Percentiles rank a stretch among this genome's conserved stretches.
Conservation (phyloP, 1,284 basidiomycete genomes). For the Pulchroboletus neoregius region DNA sequence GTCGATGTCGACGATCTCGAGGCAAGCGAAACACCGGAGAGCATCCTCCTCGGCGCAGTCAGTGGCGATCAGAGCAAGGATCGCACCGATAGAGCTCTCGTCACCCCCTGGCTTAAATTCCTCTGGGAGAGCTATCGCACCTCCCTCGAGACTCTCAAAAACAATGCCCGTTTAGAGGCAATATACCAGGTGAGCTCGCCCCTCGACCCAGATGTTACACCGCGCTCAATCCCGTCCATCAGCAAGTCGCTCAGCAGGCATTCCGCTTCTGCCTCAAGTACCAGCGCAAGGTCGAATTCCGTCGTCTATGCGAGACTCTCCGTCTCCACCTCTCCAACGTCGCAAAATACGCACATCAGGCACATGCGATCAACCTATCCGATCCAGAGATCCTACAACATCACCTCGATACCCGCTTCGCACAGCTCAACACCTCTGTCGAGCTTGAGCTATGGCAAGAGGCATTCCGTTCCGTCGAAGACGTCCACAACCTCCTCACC, state of each 20-base stretch:
- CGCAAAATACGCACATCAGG: constrained; percentile 93
- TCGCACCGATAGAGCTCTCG: constrained; percentile 90
- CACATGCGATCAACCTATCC: constrained; percentile 96
- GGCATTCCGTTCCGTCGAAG: constrained; percentile 97
- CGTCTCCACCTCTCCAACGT: constrained; percentile 94
- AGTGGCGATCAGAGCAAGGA: constrained; percentile 92
- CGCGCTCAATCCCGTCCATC: constrained; percentile 2
- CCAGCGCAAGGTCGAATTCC: constrained; percentile 95
- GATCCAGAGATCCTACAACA: constrained; percentile 96
- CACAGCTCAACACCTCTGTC: constrained; percentile 96
- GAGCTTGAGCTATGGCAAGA: constrained; percentile 99
- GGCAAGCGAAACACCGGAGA: constrained; percentile 89
- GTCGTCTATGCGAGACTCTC: constrained; percentile 94
- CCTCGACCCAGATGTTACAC: not conserved
- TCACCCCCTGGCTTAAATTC: constrained; percentile 98
- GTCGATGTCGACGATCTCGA: constrained; percentile 88
- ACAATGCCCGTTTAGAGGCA: constrained; percentile 90
- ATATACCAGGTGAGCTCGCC: constrained; percentile 81
- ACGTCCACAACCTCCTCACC: constrained; percentile 94
- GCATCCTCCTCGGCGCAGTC: constrained; percentile 84
- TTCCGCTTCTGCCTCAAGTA: constrained; percentile 96
- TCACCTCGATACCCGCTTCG: constrained; percentile 97
- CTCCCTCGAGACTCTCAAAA: constrained; percentile 94
- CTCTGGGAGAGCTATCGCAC: constrained; percentile 99
- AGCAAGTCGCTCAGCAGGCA: constrained; percentile 96